Percentiles rank a stretch among this genome's conserved stretches.
Evolutionary conservation across 768 basidiomycete species (phyloP).

Genomic region (Goffeauzyma gilvescens): DNA sequence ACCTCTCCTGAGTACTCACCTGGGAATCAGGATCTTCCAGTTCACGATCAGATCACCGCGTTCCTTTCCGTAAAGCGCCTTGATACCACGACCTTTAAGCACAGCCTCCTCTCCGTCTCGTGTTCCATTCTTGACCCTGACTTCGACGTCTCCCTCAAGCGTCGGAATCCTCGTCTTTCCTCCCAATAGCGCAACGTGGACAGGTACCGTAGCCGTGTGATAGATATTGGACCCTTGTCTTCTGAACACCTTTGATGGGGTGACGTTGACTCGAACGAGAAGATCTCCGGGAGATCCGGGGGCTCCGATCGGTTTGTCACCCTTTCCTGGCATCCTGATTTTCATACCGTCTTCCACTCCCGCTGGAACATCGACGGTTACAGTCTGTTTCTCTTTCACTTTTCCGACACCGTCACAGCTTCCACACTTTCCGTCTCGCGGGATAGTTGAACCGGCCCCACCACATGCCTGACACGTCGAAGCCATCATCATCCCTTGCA

Average conservation of each 20-base stretch:
- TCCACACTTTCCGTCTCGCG: constrained; percentile 56
- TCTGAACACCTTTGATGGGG: constrained; percentile 62
- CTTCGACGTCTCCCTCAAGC: constrained; percentile 84
- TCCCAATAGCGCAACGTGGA: constrained; percentile 81
- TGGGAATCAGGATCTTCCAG: constrained; percentile 71
- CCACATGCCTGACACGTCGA: constrained; percentile 67
- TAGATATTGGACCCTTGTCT: constrained; percentile 83
- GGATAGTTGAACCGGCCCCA: constrained; percentile 62
- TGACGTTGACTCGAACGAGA: constrained; percentile 64
- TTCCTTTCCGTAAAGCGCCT: constrained; percentile 23
- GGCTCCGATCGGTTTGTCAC: constrained; percentile 65
- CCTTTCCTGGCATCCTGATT: constrained; percentile 56
- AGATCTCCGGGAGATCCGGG: constrained; percentile 68
- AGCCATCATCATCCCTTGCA: constrained; percentile 95
- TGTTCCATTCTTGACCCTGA: constrained; percentile 75
- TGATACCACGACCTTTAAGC: constrained; percentile 65
- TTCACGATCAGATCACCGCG: constrained; percentile 65
- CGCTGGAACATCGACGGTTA: constrained; percentile 66
- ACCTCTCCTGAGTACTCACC: constrained; percentile 49
- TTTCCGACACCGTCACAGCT: constrained; percentile 73
- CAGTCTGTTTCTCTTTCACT: constrained; percentile 55
- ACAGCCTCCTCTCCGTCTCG: constrained; percentile 97
- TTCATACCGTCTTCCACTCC: constrained; percentile 92
- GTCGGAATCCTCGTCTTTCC: constrained; percentile 84
- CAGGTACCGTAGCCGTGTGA: constrained; percentile 71